Evolutionary conservation across 495 filamentous ascomycete genomes (phyloP).

Genomic region (Penicillium simplicissimum): DNA sequence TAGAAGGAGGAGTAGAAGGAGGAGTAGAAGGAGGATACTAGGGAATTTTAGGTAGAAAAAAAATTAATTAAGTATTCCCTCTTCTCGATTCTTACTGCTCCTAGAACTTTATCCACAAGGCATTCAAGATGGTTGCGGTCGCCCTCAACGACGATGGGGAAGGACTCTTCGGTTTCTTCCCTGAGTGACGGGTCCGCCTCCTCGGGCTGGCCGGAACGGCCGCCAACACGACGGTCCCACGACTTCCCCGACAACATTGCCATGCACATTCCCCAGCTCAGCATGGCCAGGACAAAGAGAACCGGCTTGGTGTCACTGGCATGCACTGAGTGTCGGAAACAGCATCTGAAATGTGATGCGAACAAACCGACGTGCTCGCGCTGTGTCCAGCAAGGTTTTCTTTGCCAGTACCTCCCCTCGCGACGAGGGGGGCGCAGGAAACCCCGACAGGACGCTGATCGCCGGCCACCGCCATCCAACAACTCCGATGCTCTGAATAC

Average conservation of each 20-base stretch:
- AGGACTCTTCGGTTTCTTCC: no score
- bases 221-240: no score
- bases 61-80: no score
- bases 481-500: constrained; percentile 15
- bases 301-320: constrained; percentile 28
- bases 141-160: no score
- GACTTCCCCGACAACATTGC: neutral
- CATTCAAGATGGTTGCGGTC: no score
- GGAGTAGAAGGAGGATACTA: no score
- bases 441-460: constrained; percentile 24
- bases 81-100: no score
- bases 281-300: constrained; percentile 18
- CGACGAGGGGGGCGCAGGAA: constrained; percentile 40
- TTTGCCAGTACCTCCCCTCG: constrained; percentile 42
- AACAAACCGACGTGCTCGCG: constrained; percentile 39
- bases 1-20: no score
- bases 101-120: no score
- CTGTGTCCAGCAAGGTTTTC: constrained; percentile 30
- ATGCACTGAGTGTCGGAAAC: constrained; percentile 47
- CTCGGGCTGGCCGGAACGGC: no score
- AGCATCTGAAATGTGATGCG: constrained; percentile 47
- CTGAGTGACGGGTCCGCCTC: no score
- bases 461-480: constrained; percentile 13
- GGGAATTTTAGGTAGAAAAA: no score
- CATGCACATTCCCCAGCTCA: neutral